Evolutionary conservation across 495 filamentous ascomycete species (phyloP).

Genomic region (Lentithecium fluviatile): DNA sequence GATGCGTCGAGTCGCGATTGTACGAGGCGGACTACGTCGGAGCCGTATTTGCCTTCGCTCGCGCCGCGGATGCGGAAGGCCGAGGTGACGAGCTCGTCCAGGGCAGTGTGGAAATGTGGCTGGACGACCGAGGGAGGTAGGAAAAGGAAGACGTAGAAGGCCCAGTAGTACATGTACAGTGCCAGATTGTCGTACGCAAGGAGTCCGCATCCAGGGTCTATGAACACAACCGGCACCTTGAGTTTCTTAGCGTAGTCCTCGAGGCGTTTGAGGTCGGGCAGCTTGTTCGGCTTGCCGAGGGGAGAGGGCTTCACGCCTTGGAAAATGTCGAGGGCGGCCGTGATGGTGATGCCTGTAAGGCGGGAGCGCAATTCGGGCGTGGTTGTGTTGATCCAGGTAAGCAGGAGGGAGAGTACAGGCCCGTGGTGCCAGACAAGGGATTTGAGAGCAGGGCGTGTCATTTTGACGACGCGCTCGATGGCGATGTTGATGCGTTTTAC

Average conservation of each 20-base stretch:
- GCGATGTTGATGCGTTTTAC: constrained; percentile 20
- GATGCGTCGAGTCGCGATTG: neutral
- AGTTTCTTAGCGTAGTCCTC: constrained; percentile 7
- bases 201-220: constrained; percentile 4
- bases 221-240: constrained; percentile 9
- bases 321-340: constrained; percentile 3
- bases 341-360: constrained; percentile 7
- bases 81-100: constrained; percentile 17
- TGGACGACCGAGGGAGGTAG: constrained; percentile 3
- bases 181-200: constrained; percentile 9
- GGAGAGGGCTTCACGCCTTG: neutral
- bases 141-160: constrained; percentile 11
- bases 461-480: constrained; percentile 10
- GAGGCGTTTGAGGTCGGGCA: neutral
- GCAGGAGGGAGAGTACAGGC: constrained; percentile 15
- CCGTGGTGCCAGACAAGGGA: constrained; percentile 27
- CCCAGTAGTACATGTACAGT: constrained; percentile 23
- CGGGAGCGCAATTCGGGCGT: neutral
- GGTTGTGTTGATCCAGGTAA: constrained; percentile 13
- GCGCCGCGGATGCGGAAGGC: constrained; percentile 17
- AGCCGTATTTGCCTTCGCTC: neutral
- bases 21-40: neutral
- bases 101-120: neutral
- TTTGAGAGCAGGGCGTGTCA: neutral
- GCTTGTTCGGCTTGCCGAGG: constrained; percentile 1